Evolutionary conservation across 768 basidiomycete species (phyloP).

Genomic region (Lentinus tigrinus): DNA sequence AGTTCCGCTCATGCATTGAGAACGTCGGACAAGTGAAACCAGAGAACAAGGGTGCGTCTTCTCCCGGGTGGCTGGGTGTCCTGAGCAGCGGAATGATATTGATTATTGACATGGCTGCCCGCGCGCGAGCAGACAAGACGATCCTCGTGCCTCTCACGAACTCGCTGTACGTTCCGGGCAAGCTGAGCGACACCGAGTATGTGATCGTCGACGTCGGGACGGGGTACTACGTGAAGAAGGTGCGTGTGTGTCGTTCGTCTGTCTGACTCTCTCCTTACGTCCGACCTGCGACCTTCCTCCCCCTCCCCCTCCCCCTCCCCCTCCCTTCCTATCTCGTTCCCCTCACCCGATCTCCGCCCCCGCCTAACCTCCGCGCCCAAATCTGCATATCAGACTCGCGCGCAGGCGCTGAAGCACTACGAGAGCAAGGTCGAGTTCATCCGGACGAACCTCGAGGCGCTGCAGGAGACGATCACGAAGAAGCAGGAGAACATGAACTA

Average conservation of each 20-base stretch:
- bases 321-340: too few relatives aligned
- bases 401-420: too few relatives aligned
- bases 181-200: conserved; percentile 75
- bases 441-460: conserved; percentile 74
- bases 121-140: conserved; percentile 62
- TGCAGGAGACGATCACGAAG: conserved; percentile 87
- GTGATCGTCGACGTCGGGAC: conserved; percentile 96
- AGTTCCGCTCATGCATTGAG: conserved; percentile 85
- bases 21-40: conserved; percentile 75
- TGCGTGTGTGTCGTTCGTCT: too few relatives aligned
- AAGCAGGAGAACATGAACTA: conserved; percentile 89
- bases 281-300: conserved; percentile 1
- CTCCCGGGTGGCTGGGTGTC: not conserved
- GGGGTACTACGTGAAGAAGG: conserved; percentile 96
- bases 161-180: conserved; percentile 94
- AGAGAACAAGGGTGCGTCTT: conserved; percentile 57
- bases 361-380: too few relatives aligned
- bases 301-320: too few relatives aligned
- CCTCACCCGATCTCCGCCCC: too few relatives aligned
- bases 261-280: not conserved
- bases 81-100: not conserved
- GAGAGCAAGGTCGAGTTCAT: conserved; percentile 79
- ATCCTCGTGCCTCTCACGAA: conserved; percentile 91
- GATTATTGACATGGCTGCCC: too few relatives aligned
- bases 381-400: conserved; percentile 68